Conservation (phyloP, 805 yeast genomes). For the Saccharomycopsis sp. region DNA sequence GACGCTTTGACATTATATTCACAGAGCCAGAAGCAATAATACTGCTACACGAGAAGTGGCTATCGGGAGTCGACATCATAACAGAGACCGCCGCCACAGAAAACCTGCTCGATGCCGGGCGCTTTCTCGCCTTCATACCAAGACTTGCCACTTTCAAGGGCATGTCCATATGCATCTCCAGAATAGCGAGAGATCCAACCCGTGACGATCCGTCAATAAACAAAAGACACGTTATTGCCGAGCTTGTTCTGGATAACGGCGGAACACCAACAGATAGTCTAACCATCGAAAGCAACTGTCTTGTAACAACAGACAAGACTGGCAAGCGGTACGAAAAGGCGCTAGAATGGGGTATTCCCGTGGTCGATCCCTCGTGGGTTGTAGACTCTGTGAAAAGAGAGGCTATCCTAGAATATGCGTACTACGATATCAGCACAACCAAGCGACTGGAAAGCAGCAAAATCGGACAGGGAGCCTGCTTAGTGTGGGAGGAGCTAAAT, state of each 20-base stretch:
- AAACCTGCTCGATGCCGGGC: conserved; percentile 23
- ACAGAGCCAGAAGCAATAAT: conserved; percentile 41
- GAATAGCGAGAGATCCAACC: conserved; percentile 23
- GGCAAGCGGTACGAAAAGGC: conserved; percentile 50
- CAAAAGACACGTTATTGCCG: conserved; percentile 29
- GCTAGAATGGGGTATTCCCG: conserved; percentile 33
- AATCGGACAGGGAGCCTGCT: conserved; percentile 29
- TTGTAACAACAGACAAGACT: conserved; percentile 42
- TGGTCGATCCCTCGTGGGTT: conserved; percentile 39
- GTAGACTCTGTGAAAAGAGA: conserved; percentile 32
- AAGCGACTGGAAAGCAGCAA: conserved; percentile 8
- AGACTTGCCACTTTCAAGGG: conserved; percentile 39
- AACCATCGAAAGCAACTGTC: conserved; percentile 36
- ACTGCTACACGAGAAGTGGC: conserved; percentile 45
- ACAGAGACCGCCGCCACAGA: conserved; percentile 26
- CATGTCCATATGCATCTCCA: conserved; percentile 33
- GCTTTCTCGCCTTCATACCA: conserved; percentile 21
- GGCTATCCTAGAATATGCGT: conserved; percentile 30
- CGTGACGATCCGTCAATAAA: conserved; percentile 24
- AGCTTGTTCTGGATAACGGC: conserved; percentile 37
- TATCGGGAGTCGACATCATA: conserved; percentile 38
- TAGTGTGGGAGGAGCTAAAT: conserved; percentile 25
- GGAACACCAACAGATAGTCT: conserved; percentile 48
- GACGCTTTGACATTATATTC: conserved; percentile 47
- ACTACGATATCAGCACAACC: conserved; percentile 26